phyloP scores from a whole-genome alignment of 805 yeast species.

The Isabelozyma heimii region DNA sequence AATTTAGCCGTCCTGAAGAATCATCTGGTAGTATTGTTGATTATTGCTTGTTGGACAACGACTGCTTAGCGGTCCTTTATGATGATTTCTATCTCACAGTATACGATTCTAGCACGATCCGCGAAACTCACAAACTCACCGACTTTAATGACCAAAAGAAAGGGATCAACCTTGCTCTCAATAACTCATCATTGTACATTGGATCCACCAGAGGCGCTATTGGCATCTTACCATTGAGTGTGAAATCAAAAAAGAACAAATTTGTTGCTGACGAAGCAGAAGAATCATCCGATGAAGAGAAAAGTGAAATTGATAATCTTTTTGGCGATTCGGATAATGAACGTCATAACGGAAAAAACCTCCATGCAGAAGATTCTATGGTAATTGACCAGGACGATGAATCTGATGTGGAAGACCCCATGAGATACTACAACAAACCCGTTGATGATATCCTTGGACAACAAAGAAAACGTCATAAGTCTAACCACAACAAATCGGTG shows the following conservation, averaged over 20 bases:
- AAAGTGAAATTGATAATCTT: constrained; percentile 16
- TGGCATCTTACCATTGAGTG: not conserved
- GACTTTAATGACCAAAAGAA: not conserved
- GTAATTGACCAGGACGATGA: constrained; percentile 35
- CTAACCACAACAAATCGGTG: not conserved
- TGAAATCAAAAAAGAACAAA: constrained; percentile 8
- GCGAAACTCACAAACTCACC: not conserved
- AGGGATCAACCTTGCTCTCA: constrained; percentile 31
- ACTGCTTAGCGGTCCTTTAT: constrained; percentile 52
- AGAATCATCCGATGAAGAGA: constrained; percentile 16
- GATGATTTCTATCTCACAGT: constrained; percentile 1
- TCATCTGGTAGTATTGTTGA: constrained; percentile 38
- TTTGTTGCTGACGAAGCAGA: constrained; percentile 32
- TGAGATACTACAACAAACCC: constrained; percentile 21
- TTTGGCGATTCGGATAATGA: constrained; percentile 7
- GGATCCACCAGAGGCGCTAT: constrained; percentile 44
- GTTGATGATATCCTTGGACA: constrained; percentile 13
- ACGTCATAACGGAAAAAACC: constrained; percentile 5
- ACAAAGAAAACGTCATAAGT: constrained; percentile 21
- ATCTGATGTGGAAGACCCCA: constrained; percentile 12
- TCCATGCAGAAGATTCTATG: constrained; percentile 32
- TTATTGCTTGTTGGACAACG: constrained; percentile 58
- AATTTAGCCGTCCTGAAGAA: constrained; percentile 8
- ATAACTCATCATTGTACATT: constrained; percentile 26
- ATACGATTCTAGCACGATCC: not conserved